These are phyloP conservation scores for Arthromyces matolae DNA, from an alignment of 768 basidiomycete species.

Conservation along the genomic window DNA sequence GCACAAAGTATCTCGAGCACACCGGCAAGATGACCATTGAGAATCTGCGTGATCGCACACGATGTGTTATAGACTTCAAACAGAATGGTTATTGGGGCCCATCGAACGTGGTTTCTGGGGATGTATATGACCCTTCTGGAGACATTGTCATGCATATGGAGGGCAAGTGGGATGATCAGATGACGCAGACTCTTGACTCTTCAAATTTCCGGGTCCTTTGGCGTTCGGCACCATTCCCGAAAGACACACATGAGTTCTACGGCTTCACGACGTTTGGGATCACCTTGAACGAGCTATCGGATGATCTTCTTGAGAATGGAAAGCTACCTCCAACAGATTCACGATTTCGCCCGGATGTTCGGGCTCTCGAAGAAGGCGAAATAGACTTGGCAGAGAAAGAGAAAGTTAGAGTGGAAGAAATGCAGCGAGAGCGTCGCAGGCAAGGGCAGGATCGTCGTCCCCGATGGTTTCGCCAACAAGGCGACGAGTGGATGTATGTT, in stretches of 20 bases:
- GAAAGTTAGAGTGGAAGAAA: slow-evolving; percentile 70
- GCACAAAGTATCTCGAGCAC: slow-evolving; percentile 88
- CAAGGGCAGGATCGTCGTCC: slow-evolving; percentile 57
- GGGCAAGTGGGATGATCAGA: slow-evolving; percentile 86
- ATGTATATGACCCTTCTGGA: slow-evolving; percentile 51
- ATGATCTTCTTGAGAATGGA: slow-evolving; percentile 54
- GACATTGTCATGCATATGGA: slow-evolving; percentile 62
- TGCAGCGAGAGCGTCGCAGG: slow-evolving; percentile 70
- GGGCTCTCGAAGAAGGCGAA: slow-evolving; percentile 77
- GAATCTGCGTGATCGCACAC: slow-evolving; percentile 50
- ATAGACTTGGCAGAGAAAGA: slow-evolving; percentile 67
- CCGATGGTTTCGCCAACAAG: slow-evolving; percentile 70
- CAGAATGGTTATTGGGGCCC: slow-evolving; percentile 81
- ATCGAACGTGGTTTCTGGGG: slow-evolving; percentile 68
- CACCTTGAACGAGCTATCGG: slow-evolving; percentile 76
- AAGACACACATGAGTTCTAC: slow-evolving; percentile 67
- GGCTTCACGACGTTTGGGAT: slow-evolving; percentile 81
- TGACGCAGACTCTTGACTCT: slow-evolving; percentile 64
- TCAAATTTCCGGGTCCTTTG: slow-evolving; percentile 74
- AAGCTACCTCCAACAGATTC: slow-evolving; percentile 81
- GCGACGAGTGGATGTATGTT: slow-evolving; percentile 69
- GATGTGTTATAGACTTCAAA: slow-evolving; percentile 80
- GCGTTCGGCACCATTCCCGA: slow-evolving; percentile 71
- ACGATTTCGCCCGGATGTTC: slow-evolving; percentile 74
- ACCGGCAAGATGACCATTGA: slow-evolving; percentile 74